Evolutionary conservation across 305 asterid genomes (phyloP).

Genomic region (Fraxinus sp.): DNA sequence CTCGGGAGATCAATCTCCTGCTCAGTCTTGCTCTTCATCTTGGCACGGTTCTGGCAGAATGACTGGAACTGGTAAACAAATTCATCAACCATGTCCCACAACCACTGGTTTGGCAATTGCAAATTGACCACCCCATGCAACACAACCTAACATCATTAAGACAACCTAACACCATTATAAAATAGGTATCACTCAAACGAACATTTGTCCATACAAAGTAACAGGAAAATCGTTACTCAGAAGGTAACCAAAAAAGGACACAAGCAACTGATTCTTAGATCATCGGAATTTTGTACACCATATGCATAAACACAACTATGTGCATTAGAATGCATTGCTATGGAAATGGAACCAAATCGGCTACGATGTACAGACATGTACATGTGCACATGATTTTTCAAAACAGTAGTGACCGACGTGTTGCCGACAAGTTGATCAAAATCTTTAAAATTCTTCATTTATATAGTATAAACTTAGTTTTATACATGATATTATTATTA

Average conservation of each 20-base stretch:
- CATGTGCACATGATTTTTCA: no score
- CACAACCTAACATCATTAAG: slow-evolving; percentile 55
- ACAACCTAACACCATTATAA: neutral
- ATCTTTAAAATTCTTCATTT: no score
- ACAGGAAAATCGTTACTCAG: neutral
- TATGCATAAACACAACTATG: neutral
- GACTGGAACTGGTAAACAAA: slow-evolving; percentile 95
- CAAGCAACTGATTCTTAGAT: neutral
- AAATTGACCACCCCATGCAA: slow-evolving; percentile 90
- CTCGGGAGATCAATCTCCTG: slow-evolving; percentile 76
- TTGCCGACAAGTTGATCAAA: no score
- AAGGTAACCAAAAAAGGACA: neutral
- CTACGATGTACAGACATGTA: no score
- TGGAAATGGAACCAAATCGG: neutral
- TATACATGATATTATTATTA: no score
- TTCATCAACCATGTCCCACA: slow-evolving; percentile 99
- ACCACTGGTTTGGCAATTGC: slow-evolving; percentile 98
- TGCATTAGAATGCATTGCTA: neutral
- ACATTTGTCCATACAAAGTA: neutral
- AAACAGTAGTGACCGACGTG: no score
- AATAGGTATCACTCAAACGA: neutral
- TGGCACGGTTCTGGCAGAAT: slow-evolving; percentile 94
- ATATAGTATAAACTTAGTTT: no score
- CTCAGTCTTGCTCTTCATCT: slow-evolving; percentile 87
- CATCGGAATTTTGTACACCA: neutral